Evolutionary conservation across 1,284 basidiomycete genomes (phyloP).

Genomic region (Tilletia setariae): DNA sequence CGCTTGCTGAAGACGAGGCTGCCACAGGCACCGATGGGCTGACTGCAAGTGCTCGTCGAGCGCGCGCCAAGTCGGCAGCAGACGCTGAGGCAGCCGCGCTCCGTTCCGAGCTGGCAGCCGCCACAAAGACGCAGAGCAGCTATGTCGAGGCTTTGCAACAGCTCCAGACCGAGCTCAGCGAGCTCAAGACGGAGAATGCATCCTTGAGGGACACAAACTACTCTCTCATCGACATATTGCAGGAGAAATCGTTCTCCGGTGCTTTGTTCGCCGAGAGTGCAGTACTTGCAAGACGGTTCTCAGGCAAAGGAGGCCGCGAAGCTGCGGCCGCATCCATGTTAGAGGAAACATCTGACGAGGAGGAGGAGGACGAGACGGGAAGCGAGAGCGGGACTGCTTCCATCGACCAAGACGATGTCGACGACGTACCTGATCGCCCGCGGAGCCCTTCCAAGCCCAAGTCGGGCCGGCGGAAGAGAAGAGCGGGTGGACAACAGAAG

Average conservation of each 20-base stretch:
- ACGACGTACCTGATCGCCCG: conserved; percentile 42
- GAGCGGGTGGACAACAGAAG: conserved; percentile 15
- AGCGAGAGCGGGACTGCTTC: conserved; percentile 24
- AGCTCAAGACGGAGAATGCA: conserved; percentile 31
- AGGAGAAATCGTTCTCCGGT: conserved; percentile 45
- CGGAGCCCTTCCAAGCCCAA: conserved; percentile 17
- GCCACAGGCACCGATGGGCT: neutral
- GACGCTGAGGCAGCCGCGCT: conserved; percentile 12
- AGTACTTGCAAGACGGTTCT: conserved; percentile 26
- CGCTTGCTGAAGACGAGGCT: neutral
- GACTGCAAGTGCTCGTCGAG: neutral
- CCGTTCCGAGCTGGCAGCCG: conserved; percentile 25
- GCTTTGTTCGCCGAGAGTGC: conserved; percentile 39
- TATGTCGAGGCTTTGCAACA: conserved; percentile 32
- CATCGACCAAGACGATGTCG: conserved; percentile 30
- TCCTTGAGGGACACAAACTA: conserved; percentile 40
- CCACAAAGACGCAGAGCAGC: conserved; percentile 32
- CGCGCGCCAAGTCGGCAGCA: conserved; percentile 11
- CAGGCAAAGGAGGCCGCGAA: neutral
- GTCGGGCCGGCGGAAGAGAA: too few relatives aligned
- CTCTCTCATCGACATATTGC: conserved; percentile 39
- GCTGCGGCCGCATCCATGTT: conserved; percentile 6
- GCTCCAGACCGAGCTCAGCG: conserved; percentile 35
- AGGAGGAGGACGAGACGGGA: conserved; percentile 27
- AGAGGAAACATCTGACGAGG: conserved; percentile 22